Evolutionary conservation across 306 rosid genomes (phyloP), one percentile per base, ranked within the genome.

Genomic region (Cercis canadensis): DNA sequence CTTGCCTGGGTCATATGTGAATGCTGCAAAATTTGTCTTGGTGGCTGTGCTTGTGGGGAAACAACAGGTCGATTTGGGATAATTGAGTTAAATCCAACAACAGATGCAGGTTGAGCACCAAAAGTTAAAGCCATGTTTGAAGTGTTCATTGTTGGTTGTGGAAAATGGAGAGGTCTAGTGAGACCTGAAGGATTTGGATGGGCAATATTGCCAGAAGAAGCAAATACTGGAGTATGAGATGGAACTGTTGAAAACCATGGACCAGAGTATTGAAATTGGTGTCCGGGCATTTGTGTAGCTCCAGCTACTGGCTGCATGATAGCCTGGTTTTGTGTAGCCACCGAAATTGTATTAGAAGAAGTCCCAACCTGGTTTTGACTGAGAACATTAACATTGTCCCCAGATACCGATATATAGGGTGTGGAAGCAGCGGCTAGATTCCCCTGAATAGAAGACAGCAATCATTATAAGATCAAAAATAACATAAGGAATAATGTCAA

Each of bases 371-470:
- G 79, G 51, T 72, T 82, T 74, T 75, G 88, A 58, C 61, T 63
- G 29, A 10, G 77, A 83, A 77, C 65, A 62, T 64, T 55, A 32
- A 62, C 31, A 73, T 43, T 72, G 60, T 76, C 86, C 72, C 53
- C 73, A 40, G 88, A 81, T 70, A 75, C 83, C 46, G 88, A 81
- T 55, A 67, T 65, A 53, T 87, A 46, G 36, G 82, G 43, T 33
- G 87, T 40, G 58, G 86, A 65, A 67, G 71, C 82, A 45, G 92
- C 54, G n/a, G 80, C 81, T 64, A 92, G 67, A 83, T 84, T 94
- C 72, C 84, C 99, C 96, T 94, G 75, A 63, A 80, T 29, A 34
- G 65, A 76, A 72, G 75, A 65, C 18, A 71, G 67, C 60, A 58
- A 62, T 14, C 11, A 56, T 75, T 72, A 64, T 16, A 43, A 54